phyloP scores from a whole-genome alignment of 2,329 filamentous ascomycete species.

The Calonectria honghensis region DNA sequence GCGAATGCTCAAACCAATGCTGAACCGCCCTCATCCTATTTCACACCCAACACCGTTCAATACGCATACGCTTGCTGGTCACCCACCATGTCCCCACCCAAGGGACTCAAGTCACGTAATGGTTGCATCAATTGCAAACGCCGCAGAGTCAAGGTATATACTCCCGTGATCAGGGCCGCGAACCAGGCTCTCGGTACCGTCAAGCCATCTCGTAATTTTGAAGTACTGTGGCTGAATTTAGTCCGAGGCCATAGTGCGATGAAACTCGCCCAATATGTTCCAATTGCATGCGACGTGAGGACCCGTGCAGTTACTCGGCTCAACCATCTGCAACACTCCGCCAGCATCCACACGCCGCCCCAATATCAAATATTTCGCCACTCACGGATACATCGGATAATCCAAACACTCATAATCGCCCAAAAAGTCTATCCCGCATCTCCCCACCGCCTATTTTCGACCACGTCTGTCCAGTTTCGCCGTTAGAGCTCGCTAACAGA shows the following conservation, averaged over 20 bases:
- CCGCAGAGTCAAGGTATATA: slow-evolving; percentile 58
- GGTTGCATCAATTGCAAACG: slow-evolving; percentile 58
- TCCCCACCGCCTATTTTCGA: not conserved
- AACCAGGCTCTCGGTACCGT: not conserved
- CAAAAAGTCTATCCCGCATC: slow-evolving; percentile 47
- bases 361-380: no score
- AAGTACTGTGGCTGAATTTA: not conserved
- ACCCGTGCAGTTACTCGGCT: not conserved
- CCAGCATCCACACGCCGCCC: not conserved
- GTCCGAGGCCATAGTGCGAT: not conserved
- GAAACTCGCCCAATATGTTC: slow-evolving; percentile 5
- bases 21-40: not conserved
- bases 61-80: not conserved
- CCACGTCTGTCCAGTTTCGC: not conserved
- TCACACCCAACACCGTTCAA: not conserved
- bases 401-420: not conserved
- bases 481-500: slow-evolving; percentile 42
- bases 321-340: not conserved
- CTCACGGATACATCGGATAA: not conserved
- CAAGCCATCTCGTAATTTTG: not conserved
- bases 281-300: not conserved
- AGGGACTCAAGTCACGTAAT: slow-evolving; percentile 59
- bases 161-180: no score
- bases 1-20: not conserved
- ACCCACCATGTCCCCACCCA: slow-evolving; percentile 49